A percentile compares a stretch with the other conserved stretches of the same genome.
phyloP scores from a whole-genome alignment of 345 rosid species.

The Syzygium aqueum region DNA sequence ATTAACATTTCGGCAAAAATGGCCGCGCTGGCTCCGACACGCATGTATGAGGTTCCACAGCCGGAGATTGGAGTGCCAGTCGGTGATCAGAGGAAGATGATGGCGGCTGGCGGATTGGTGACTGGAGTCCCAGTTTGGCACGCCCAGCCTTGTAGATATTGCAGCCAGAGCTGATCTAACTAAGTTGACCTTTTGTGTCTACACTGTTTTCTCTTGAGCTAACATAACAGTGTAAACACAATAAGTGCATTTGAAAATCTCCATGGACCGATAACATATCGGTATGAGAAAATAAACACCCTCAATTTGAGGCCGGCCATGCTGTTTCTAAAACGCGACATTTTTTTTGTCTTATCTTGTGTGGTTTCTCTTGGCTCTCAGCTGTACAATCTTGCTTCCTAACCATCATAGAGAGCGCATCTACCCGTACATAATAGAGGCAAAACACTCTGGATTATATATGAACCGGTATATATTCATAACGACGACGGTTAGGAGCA shows the following conservation, averaged over 20 bases:
- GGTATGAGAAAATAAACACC: neutral
- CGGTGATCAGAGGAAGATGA: neutral
- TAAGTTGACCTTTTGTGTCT: neutral
- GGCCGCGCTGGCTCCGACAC: slow-evolving; percentile 10
- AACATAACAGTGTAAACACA: neutral
- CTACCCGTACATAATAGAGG: neutral
- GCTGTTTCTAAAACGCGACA: neutral
- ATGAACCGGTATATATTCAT: neutral
- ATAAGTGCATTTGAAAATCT: neutral
- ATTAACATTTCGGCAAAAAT: slow-evolving; percentile 45
- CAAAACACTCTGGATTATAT: neutral
- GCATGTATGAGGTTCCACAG: slow-evolving; percentile 7
- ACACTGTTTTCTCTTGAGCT: neutral
- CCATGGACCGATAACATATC: neutral
- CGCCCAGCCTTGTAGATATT: neutral
- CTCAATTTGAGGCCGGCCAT: neutral
- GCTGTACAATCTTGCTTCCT: neutral
- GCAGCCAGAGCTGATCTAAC: neutral
- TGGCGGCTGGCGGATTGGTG: slow-evolving; percentile 14
- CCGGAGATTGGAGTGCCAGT: slow-evolving; percentile 3
- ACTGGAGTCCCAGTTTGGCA: slow-evolving; percentile 41
- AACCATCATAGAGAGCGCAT: neutral
- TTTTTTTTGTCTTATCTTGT: neutral
- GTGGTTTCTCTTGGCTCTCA: neutral
- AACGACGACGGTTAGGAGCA: neutral